Evolutionary conservation across 208 protist genomes (phyloP).

Genomic region (Acanthamoeba lenticulata): DNA sequence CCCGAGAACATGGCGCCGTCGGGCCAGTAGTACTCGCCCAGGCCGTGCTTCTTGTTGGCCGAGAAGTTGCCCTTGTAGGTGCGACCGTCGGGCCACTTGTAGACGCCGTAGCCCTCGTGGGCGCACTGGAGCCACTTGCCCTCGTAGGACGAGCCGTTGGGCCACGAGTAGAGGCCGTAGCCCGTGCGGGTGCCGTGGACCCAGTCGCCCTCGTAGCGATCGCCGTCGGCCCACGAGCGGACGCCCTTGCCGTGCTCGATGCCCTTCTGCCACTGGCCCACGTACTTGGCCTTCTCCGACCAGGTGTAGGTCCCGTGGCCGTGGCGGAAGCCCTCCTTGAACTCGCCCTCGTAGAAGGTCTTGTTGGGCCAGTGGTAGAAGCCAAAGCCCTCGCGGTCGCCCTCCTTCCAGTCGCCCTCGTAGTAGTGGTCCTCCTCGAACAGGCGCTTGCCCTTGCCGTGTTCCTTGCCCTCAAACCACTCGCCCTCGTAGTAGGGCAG

Average conservation of each 20-base stretch:
- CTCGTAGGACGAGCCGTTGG: slow-evolving; percentile 64
- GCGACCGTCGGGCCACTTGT: slow-evolving; percentile 57
- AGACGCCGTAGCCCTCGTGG: slow-evolving; percentile 61
- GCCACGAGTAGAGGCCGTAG: slow-evolving; percentile 51
- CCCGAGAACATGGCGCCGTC: slow-evolving; percentile 42
- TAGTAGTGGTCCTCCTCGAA: slow-evolving; percentile 67
- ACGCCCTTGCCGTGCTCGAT: slow-evolving; percentile 66
- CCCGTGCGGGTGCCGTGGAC: slow-evolving; percentile 54
- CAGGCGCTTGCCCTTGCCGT: slow-evolving; percentile 17
- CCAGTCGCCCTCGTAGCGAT: slow-evolving; percentile 68
- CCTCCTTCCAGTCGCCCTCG: slow-evolving; percentile 68
- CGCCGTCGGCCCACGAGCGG: slow-evolving; percentile 28
- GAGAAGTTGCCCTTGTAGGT: slow-evolving; percentile 62
- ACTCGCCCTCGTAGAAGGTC: slow-evolving; percentile 65
- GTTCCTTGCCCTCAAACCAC: slow-evolving; percentile 62
- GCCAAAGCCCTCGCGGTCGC: slow-evolving; percentile 17
- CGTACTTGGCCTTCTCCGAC: slow-evolving; percentile 63
- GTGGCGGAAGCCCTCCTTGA: slow-evolving; percentile 51
- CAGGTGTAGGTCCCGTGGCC: slow-evolving; percentile 63
- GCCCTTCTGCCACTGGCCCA: slow-evolving; percentile 52
- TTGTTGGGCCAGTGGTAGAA: slow-evolving; percentile 62
- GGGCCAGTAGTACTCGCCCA: slow-evolving; percentile 58
- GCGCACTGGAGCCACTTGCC: slow-evolving; percentile 60
- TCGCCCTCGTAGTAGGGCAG: slow-evolving; percentile 67
- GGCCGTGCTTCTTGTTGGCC: slow-evolving; percentile 69